phyloP scores from a whole-genome alignment of 495 filamentous ascomycete species.

The Neurospora sp. region DNA sequence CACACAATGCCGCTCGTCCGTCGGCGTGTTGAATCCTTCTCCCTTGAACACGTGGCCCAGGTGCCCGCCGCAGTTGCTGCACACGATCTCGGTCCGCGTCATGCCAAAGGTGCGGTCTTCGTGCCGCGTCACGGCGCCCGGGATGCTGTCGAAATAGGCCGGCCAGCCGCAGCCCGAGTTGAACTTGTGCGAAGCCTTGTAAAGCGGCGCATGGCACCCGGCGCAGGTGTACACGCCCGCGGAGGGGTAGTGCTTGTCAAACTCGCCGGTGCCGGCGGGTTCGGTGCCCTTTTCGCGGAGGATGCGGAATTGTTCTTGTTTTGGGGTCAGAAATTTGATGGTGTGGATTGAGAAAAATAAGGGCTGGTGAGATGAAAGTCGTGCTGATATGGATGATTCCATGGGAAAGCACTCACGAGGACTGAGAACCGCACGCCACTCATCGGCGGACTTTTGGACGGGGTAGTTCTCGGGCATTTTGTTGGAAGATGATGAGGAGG shows the following conservation, averaged over 20 bases:
- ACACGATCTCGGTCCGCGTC: conserved; percentile 85
- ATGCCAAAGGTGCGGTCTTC: conserved; percentile 71
- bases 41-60: conserved; percentile 97
- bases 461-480: conserved; percentile 62
- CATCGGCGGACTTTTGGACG: conserved; percentile 64
- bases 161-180: conserved; percentile 96
- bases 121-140: conserved; percentile 75
- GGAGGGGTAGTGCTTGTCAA: conserved; percentile 71
- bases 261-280: conserved; percentile 64
- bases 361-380: background rate
- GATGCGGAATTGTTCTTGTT: conserved; percentile 81
- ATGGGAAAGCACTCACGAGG: conserved; percentile 42
- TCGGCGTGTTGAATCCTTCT: conserved; percentile 81
- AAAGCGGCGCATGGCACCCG: conserved; percentile 78
- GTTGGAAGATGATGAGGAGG: conserved; percentile 33
- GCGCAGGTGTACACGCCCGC: conserved; percentile 75
- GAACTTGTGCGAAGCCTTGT: conserved; percentile 87
- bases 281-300: conserved; percentile 90
- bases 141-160: conserved; percentile 89
- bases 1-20: conserved; percentile 94
- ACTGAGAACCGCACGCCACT: conserved; percentile 80
- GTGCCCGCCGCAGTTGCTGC: conserved; percentile 88
- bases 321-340: conserved; percentile 1
- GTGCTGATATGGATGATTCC: conserved; percentile 1
- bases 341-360: conserved; percentile 1